Conservation (phyloP, 192 early-diverging fungal species). For the Jimgerdemannia lactiflua region DNA sequence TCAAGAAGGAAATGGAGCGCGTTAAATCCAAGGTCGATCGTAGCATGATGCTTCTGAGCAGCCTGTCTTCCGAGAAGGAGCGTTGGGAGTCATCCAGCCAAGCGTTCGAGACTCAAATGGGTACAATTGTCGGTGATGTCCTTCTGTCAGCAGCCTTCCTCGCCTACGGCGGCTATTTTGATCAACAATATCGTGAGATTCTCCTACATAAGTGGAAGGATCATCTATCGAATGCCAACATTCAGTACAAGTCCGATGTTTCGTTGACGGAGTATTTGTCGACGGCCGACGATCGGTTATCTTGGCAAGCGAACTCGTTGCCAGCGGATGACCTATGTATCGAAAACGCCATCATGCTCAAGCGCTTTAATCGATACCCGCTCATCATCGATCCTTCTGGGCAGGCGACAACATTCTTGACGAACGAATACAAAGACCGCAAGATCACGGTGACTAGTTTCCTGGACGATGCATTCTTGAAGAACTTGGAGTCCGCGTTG, state of each 20-base stretch:
- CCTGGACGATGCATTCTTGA: constrained; percentile 95
- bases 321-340: constrained; percentile 92
- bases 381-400: constrained; percentile 98
- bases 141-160: constrained; percentile 91
- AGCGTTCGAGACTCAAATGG: constrained; percentile 95
- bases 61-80: constrained; percentile 87
- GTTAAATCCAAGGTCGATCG: constrained; percentile 94
- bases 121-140: constrained; percentile 96
- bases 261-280: constrained; percentile 90
- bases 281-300: constrained; percentile 85
- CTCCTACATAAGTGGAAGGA: constrained; percentile 77
- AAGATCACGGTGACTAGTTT: constrained; percentile 96
- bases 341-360: constrained; percentile 98
- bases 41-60: constrained; percentile 80
- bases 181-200: constrained; percentile 89
- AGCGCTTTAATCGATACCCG: constrained; percentile 94
- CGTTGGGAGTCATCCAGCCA: constrained; percentile 91
- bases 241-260: constrained; percentile 76
- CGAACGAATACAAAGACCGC: constrained; percentile 79
- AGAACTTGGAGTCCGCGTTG: constrained; percentile 95
- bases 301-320: constrained; percentile 83
- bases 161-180: constrained; percentile 97
- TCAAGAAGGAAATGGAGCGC: constrained; percentile 91
- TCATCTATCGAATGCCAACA: constrained; percentile 64
- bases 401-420: constrained; percentile 85